These are phyloP conservation scores for Chlorella sp. DNA, from an alignment of 139 green algal genomes.

Conservation along the genomic window DNA sequence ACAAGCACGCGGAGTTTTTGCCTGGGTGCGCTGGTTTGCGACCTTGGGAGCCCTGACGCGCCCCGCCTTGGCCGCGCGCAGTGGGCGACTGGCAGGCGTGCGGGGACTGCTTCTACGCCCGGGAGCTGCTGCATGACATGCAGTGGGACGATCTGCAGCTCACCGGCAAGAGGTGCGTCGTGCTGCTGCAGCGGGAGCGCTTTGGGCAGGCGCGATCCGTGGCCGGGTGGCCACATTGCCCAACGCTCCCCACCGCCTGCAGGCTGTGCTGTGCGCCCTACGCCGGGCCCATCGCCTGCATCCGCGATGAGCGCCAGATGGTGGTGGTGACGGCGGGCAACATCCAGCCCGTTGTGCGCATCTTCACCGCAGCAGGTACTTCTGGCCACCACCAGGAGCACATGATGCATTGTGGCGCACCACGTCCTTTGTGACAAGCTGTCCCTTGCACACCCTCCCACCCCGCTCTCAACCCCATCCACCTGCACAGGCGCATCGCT, in stretches of 20 bases:
- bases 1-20: no score
- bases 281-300: slow-evolving; percentile 75
- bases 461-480: no score
- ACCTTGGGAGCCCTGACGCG: no score
- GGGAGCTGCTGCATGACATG: slow-evolving; percentile 62
- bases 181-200: not conserved
- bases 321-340: slow-evolving; percentile 45
- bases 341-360: slow-evolving; percentile 46
- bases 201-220: not conserved
- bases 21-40: no score
- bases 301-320: slow-evolving; percentile 75
- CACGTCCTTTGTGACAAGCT: no score
- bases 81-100: slow-evolving; percentile 62
- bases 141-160: slow-evolving; percentile 52
- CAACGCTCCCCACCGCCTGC: no score
- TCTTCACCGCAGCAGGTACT: slow-evolving; percentile 54
- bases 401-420: no score
- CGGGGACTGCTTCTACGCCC: slow-evolving; percentile 53
- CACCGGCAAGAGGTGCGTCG: slow-evolving; percentile 44
- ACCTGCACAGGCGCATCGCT: slow-evolving; percentile 22
- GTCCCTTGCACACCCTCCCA: no score
- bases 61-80: slow-evolving; percentile 20
- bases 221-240: not conserved
- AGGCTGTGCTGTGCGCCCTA: slow-evolving; percentile 47
- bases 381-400: no score